Conservation (phyloP, 495 filamentous ascomycete genomes). For the Friedmanniomyces endolithicus region DNA sequence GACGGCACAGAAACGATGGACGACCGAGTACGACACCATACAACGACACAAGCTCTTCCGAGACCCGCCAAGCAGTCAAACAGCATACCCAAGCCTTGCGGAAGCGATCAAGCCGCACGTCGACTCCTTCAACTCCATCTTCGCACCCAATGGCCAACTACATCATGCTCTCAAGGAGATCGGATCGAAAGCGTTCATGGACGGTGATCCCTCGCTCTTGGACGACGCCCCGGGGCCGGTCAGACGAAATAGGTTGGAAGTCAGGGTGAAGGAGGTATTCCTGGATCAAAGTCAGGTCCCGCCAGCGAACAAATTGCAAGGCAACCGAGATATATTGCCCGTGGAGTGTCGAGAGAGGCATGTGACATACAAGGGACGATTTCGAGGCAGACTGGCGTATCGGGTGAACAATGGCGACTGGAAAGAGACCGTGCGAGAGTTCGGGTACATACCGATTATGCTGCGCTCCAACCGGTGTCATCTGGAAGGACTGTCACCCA, state of each 20-base stretch:
- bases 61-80: constrained; percentile 72
- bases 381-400: constrained; percentile 68
- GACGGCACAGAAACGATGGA: constrained; percentile 53
- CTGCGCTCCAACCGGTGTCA: constrained; percentile 83
- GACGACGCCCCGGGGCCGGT: constrained; percentile 33
- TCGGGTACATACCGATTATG: constrained; percentile 89
- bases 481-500: constrained; percentile 69
- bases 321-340: constrained; percentile 72
- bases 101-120: constrained; percentile 78
- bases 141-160: constrained; percentile 56
- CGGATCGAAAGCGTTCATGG: constrained; percentile 73
- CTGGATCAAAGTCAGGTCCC: constrained; percentile 67
- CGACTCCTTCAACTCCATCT: constrained; percentile 90
- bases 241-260: constrained; percentile 53
- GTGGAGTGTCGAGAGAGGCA: constrained; percentile 91
- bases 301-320: constrained; percentile 63
- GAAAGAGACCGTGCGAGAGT: constrained; percentile 62
- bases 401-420: constrained; percentile 76
- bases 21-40: constrained; percentile 66
- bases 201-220: constrained; percentile 44
- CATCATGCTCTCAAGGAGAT: constrained; percentile 74
- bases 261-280: constrained; percentile 64
- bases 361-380: constrained; percentile 77
- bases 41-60: constrained; percentile 77
- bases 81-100: constrained; percentile 77